These are phyloP conservation scores for Plasmodium inui DNA, from an alignment of 169 alveolate species.

Conservation along the genomic window DNA sequence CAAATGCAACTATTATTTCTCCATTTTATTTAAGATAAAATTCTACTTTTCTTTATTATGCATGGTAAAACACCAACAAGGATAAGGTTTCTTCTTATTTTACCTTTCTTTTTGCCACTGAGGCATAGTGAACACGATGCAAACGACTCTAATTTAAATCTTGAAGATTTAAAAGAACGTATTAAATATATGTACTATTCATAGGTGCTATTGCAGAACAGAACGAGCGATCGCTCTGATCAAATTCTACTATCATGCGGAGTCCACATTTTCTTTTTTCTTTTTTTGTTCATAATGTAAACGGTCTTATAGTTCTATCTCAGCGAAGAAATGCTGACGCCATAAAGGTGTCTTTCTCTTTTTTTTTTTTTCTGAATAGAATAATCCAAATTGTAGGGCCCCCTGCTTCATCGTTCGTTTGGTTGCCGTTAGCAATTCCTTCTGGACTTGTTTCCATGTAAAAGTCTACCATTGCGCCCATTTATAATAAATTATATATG, in stretches of 20 bases:
- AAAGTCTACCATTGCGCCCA: neutral
- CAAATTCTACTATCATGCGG: neutral
- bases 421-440: neutral
- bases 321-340: neutral
- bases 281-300: no score
- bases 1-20: no score
- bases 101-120: no score
- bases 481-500: neutral
- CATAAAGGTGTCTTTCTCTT: neutral
- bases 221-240: neutral
- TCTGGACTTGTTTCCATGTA: neutral
- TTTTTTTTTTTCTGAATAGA: no score
- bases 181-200: neutral
- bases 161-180: neutral
- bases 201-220: neutral
- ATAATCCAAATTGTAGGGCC: neutral
- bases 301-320: neutral
- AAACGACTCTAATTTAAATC: no score
- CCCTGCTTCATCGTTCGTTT: neutral
- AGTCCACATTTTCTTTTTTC: neutral
- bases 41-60: no score
- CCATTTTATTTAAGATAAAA: no score
- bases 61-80: no score
- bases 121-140: no score
- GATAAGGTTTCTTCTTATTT: no score